Conservation (phyloP, 1,284 basidiomycete species). For the Apiotrichum laibachii region DNA sequence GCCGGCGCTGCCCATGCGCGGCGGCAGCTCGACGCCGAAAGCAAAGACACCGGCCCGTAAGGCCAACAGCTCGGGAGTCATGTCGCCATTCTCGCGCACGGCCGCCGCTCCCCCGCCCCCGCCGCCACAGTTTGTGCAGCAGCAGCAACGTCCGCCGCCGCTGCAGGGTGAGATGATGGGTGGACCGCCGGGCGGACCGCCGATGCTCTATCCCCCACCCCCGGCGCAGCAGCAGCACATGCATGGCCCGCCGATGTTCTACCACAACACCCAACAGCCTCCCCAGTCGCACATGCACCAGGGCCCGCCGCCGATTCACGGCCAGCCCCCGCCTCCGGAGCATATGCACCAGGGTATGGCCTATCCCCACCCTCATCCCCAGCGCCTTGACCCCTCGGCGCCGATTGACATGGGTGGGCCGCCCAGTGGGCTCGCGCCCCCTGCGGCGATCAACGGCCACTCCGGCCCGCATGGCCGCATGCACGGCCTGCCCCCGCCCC, state of each 20-base stretch:
- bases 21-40: constrained; percentile 24
- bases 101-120: constrained; percentile 23
- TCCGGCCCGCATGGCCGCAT: constrained; percentile 15
- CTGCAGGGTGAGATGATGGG: constrained; percentile 14
- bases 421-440: constrained; percentile 27
- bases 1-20: constrained; percentile 42
- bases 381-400: constrained; percentile 11
- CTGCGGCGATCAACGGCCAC: constrained; percentile 40
- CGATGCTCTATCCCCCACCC: constrained; percentile 19
- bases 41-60: constrained; percentile 12
- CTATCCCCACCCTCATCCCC: not conserved
- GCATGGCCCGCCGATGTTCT: constrained; percentile 4
- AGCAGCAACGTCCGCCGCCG: constrained; percentile 12
- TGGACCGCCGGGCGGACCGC: constrained; percentile 10
- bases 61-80: constrained; percentile 19
- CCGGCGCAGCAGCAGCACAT: constrained; percentile 16
- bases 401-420: constrained; percentile 8
- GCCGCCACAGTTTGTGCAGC: constrained; percentile 35
- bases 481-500: constrained; percentile 30
- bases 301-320: not conserved
- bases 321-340: not conserved
- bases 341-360: constrained; percentile 6
- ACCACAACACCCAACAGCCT: constrained; percentile 8
- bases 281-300: constrained; percentile 4
- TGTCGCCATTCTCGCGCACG: constrained; percentile 27